Evolutionary conservation across 768 basidiomycete genomes (phyloP).

Genomic region (Tylopilus plumbeoviolaceoides): DNA sequence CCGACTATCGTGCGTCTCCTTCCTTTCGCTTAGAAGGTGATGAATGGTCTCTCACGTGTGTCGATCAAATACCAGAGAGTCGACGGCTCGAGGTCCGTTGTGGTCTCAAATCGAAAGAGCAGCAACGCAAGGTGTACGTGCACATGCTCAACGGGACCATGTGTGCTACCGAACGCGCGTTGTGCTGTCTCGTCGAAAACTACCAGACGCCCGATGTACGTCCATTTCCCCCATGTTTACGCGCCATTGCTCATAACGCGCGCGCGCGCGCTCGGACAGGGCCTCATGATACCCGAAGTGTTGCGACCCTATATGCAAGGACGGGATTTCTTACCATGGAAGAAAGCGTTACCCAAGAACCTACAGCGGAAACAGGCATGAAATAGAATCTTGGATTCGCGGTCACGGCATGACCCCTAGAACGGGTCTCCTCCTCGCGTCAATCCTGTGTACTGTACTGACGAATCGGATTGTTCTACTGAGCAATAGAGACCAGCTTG

Average conservation of each 20-base stretch:
- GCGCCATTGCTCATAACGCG: not conserved
- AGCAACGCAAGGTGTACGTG: conserved; percentile 88
- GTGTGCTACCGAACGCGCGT: conserved; percentile 92
- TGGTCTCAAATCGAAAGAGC: conserved; percentile 87
- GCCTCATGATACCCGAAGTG: conserved; percentile 84
- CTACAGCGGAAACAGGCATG: conserved; percentile 68
- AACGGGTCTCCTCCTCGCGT: no score
- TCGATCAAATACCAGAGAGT: conserved; percentile 55
- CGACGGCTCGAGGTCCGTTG: conserved; percentile 90
- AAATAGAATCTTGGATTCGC: not conserved
- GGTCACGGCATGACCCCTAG: no score
- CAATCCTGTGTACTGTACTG: no score
- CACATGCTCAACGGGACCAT: conserved; percentile 99
- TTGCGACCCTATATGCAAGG: conserved; percentile 96
- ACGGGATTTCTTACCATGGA: conserved; percentile 81
- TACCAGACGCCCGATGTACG: conserved; percentile 92
- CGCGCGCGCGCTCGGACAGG: conserved; percentile 48
- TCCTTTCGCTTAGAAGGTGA: not conserved
- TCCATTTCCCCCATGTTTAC: not conserved
- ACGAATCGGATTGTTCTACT: no score
- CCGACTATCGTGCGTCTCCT: conserved; percentile 86
- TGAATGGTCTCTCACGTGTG: not conserved
- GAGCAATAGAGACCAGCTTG: no score
- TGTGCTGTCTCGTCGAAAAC: conserved; percentile 98
- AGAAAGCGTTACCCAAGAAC: conserved; percentile 75